Evolutionary conservation across 1,284 basidiomycete genomes (phyloP).

Genomic region (Chondrostereum purpureum): DNA sequence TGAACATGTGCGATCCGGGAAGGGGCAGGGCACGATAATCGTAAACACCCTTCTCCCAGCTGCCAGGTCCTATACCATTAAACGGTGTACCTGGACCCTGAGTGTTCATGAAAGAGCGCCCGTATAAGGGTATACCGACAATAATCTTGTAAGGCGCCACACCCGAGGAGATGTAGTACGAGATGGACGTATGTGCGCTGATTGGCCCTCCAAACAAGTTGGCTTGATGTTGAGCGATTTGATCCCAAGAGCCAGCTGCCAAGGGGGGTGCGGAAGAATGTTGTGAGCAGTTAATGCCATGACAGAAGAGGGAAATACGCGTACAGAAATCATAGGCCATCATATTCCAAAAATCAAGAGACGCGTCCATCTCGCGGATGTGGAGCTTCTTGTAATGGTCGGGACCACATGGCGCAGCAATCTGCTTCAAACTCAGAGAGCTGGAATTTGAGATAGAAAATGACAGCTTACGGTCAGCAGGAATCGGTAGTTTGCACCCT

Average conservation of each 20-base stretch:
- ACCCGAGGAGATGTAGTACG: slow-evolving; percentile 69
- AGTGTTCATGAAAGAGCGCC: slow-evolving; percentile 86
- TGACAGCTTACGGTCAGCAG: slow-evolving; percentile 63
- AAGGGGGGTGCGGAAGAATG: slow-evolving; percentile 2
- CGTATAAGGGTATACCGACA: slow-evolving; percentile 87
- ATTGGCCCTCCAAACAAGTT: slow-evolving; percentile 69
- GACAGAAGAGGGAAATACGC: slow-evolving; percentile 19
- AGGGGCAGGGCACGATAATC: slow-evolving; percentile 76
- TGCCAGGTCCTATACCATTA: slow-evolving; percentile 67
- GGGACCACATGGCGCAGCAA: slow-evolving; percentile 90
- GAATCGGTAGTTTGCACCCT: slow-evolving; percentile 58
- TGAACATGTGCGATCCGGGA: slow-evolving; percentile 55
- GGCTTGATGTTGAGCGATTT: slow-evolving; percentile 81
- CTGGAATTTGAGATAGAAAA: neutral
- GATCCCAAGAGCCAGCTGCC: slow-evolving; percentile 79
- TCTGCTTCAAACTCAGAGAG: slow-evolving; percentile 35
- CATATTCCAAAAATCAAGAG: slow-evolving; percentile 94
- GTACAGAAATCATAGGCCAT: slow-evolving; percentile 86
- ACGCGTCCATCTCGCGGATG: slow-evolving; percentile 79
- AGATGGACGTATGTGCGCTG: slow-evolving; percentile 32
- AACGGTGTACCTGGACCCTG: slow-evolving; percentile 76
- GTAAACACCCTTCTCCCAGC: slow-evolving; percentile 77
- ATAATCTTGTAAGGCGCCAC: slow-evolving; percentile 79
- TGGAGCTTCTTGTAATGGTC: slow-evolving; percentile 78
- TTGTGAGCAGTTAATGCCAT: slow-evolving; percentile 10